A percentile compares a stretch with the other conserved stretches of the same genome.
Conservation (phyloP, 352 stramenopile species). For the Halophytophthora batemanensis region DNA sequence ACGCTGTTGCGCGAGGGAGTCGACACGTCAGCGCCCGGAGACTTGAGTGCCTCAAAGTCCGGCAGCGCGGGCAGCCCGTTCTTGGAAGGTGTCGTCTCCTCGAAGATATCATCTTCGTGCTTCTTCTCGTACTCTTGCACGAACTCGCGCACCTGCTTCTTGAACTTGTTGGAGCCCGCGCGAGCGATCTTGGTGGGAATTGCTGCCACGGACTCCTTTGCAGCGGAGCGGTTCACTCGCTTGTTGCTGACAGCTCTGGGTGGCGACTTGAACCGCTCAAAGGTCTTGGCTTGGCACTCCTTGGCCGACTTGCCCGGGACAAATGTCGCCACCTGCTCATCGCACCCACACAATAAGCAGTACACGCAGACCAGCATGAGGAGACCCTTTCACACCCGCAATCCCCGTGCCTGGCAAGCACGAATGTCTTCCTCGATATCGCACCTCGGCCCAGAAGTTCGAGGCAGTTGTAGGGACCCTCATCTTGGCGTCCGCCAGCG, state of each 20-base stretch:
- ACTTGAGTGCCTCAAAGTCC: conserved; percentile 53
- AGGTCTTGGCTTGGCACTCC: conserved; percentile 61
- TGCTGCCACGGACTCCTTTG: background rate
- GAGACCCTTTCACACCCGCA: background rate
- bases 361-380: background rate
- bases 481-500: conserved; percentile 52
- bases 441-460: conserved; percentile 68
- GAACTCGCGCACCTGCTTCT: conserved; percentile 82
- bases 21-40: conserved; percentile 22
- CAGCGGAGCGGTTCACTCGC: conserved; percentile 16
- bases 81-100: conserved; percentile 44
- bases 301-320: conserved; percentile 57
- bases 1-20: conserved; percentile 29
- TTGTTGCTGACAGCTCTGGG: conserved; percentile 32
- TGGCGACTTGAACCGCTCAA: conserved; percentile 50
- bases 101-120: conserved; percentile 69
- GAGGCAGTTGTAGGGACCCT: conserved; percentile 54
- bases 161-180: conserved; percentile 74
- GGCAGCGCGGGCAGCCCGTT: conserved; percentile 28
- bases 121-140: conserved; percentile 74
- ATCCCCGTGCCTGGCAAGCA: background rate
- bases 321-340: conserved; percentile 29
- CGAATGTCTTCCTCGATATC: background rate
- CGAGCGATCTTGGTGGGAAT: conserved; percentile 57
- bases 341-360: background rate